Conservation (phyloP, 208 protist species). For the Acanthamoeba lenticulata region DNA sequence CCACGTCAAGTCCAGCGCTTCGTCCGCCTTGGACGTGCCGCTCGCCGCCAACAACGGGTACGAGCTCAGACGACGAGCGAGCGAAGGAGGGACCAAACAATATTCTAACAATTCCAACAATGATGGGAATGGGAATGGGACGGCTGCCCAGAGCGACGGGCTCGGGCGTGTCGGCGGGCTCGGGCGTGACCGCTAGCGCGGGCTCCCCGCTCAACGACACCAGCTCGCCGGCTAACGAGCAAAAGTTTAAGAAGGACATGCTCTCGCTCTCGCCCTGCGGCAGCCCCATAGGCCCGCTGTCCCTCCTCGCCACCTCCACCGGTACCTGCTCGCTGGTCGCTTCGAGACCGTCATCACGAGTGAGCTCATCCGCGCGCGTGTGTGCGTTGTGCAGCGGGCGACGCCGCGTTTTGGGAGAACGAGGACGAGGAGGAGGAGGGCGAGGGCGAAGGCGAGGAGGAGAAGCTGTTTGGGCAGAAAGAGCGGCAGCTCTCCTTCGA, state of each 20-base stretch:
- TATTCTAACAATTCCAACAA: no score
- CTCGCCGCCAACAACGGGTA: background rate
- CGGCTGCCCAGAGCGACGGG: no score
- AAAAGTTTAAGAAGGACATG: conserved; percentile 45
- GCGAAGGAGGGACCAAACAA: no score
- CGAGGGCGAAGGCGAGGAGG: background rate
- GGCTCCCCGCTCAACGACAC: background rate
- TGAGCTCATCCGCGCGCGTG: background rate
- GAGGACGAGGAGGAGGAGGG: conserved; percentile 54
- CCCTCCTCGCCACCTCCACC: background rate
- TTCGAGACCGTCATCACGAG: background rate
- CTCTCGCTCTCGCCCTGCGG: background rate
- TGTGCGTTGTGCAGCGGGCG: background rate
- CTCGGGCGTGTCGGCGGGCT: background rate
- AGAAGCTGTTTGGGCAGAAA: conserved; percentile 8
- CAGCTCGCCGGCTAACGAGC: no score
- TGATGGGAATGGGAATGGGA: no score
- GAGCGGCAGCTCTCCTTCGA: conserved; percentile 36
- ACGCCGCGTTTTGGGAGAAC: conserved; percentile 29
- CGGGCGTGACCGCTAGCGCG: background rate
- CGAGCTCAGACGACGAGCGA: background rate
- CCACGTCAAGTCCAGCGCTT: background rate
- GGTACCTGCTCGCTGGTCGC: background rate
- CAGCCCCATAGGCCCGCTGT: conserved; percentile 12
- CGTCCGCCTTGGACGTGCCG: background rate